Evolutionary conservation across 768 basidiomycete species (phyloP).

Genomic region (Tricholoma sp.): DNA sequence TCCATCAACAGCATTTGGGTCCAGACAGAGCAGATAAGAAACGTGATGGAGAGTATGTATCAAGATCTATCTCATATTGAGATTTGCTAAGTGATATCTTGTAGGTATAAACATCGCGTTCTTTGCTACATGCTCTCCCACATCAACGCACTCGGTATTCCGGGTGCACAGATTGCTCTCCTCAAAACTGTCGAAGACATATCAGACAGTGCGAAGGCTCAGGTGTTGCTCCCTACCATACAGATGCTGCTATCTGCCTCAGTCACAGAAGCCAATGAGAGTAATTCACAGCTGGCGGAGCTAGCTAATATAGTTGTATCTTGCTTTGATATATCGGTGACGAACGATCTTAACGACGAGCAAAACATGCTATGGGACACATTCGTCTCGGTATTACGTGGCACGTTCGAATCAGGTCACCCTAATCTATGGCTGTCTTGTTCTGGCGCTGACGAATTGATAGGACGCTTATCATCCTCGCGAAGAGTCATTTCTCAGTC

Average conservation of each 20-base stretch:
- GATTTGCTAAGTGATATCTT: constrained; percentile 1
- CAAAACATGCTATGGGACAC: constrained; percentile 44
- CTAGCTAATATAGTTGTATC: constrained; percentile 40
- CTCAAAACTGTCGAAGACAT: constrained; percentile 44
- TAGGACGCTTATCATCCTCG: constrained; percentile 36
- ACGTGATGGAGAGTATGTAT: constrained; percentile 48
- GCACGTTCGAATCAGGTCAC: constrained; percentile 44
- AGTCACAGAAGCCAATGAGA: constrained; percentile 16
- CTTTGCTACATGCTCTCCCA: constrained; percentile 81
- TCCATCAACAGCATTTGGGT: constrained; percentile 56
- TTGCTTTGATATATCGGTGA: constrained; percentile 46
- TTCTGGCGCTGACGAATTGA: background rate
- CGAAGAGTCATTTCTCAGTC: constrained; percentile 37
- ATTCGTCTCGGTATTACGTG: constrained; percentile 39
- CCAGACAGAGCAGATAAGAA: constrained; percentile 47
- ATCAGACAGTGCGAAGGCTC: constrained; percentile 41
- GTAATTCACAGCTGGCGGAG: constrained; percentile 22
- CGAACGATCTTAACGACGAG: constrained; percentile 39
- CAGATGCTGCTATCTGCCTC: constrained; percentile 23
- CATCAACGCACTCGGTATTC: constrained; percentile 30
- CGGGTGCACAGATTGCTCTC: constrained; percentile 52
- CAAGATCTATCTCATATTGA: background rate
- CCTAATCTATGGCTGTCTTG: constrained; percentile 3
- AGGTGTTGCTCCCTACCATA: constrained; percentile 57
- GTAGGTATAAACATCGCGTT: constrained; percentile 66